phyloP scores from a whole-genome alignment of 306 rosid species.

The Arachis stenosperma region DNA sequence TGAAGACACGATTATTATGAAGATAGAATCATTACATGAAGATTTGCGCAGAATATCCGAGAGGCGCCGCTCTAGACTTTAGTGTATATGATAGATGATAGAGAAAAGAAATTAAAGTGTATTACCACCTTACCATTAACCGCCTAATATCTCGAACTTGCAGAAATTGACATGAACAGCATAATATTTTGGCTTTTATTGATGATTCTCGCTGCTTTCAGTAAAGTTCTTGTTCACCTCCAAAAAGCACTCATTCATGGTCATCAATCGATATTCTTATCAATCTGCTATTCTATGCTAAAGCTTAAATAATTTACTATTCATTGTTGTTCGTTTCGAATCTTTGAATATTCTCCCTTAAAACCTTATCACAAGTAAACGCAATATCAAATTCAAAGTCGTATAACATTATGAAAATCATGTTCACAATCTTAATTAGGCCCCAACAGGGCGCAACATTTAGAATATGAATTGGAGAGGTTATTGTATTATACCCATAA shows the following conservation, averaged over 20 bases:
- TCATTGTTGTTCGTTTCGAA: neutral
- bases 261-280: neutral
- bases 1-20: neutral
- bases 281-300: neutral
- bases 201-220: slow-evolving; percentile 10
- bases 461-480: too few species aligned
- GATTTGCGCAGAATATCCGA: slow-evolving; percentile 20
- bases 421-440: neutral
- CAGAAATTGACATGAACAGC: neutral
- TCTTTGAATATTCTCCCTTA: slow-evolving; percentile 6
- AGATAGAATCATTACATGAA: slow-evolving; percentile 3
- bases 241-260: slow-evolving; percentile 2
- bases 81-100: neutral
- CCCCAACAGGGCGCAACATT: neutral
- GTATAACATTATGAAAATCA: neutral
- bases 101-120: too few species aligned
- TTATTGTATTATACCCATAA: neutral
- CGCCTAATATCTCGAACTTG: neutral
- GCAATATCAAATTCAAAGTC: neutral
- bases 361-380: neutral
- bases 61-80: neutral
- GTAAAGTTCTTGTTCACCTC: slow-evolving; percentile 24
- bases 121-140: neutral
- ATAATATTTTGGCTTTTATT: slow-evolving; percentile 1
- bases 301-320: neutral